These are phyloP conservation scores for Syncephalastrum contaminatum DNA, from an alignment of 371 early-diverging fungal genomes.

Conservation along the genomic window DNA sequence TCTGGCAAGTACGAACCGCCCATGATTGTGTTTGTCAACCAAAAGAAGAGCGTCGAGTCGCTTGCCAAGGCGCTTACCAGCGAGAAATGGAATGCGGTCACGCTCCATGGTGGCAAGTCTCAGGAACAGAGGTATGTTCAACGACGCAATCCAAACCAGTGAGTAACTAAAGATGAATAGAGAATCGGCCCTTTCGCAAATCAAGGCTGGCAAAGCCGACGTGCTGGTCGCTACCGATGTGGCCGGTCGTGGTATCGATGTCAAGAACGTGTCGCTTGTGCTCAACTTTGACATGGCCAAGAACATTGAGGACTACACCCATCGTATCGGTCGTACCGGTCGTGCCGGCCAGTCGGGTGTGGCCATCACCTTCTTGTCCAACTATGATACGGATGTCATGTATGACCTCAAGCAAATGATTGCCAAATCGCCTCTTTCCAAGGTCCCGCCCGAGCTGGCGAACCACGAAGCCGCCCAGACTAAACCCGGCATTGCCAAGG, in stretches of 20 bases:
- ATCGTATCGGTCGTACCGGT: conserved; percentile 98
- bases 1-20: conserved; percentile 74
- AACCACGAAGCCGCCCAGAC: conserved; percentile 85
- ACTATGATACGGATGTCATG: conserved; percentile 86
- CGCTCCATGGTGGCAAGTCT: conserved; percentile 93
- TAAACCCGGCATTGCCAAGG: conserved; percentile 55
- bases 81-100: conserved; percentile 70
- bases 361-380: conserved; percentile 89
- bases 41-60: conserved; percentile 84
- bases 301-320: conserved; percentile 96
- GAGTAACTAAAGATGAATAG: conserved; percentile 17
- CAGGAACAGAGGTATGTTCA: conserved; percentile 83
- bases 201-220: conserved; percentile 76
- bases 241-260: conserved; percentile 98
- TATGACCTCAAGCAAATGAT: conserved; percentile 90
- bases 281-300: conserved; percentile 98
- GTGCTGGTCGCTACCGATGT: conserved; percentile 96
- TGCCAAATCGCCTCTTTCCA: conserved; percentile 75
- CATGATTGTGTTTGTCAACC: conserved; percentile 97
- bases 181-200: conserved; percentile 68
- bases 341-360: conserved; percentile 95
- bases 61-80: conserved; percentile 72
- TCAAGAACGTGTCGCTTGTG: conserved; percentile 95
- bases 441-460: conserved; percentile 84
- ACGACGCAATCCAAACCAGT: background rate